These are phyloP conservation scores for Fraxinus cuspidata DNA, from an alignment of 257 asterid genomes.

Conservation along the genomic window DNA sequence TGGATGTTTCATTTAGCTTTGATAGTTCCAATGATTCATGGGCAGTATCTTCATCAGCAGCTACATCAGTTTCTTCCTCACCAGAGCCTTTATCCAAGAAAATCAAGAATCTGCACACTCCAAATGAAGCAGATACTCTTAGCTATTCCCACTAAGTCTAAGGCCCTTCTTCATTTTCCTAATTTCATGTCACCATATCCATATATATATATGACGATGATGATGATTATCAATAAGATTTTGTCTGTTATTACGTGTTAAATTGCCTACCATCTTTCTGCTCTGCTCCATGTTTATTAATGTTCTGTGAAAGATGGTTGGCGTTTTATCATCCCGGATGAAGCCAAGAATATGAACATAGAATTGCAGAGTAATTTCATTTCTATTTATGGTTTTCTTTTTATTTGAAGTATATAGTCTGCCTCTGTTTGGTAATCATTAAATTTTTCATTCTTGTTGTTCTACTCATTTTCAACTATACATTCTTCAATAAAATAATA, in stretches of 20 bases:
- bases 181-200: background rate
- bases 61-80: conserved; percentile 59
- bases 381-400: background rate
- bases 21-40: conserved; percentile 56
- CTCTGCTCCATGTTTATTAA: conserved; percentile 17
- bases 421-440: no score
- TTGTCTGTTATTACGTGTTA: conserved; percentile 25
- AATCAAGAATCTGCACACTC: conserved; percentile 30
- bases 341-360: conserved; percentile 10
- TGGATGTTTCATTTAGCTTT: conserved; percentile 61
- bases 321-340: conserved; percentile 7
- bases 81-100: conserved; percentile 71
- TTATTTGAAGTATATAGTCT: background rate
- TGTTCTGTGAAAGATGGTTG: conserved; percentile 2
- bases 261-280: conserved; percentile 42
- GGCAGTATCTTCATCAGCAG: conserved; percentile 35
- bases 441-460: no score
- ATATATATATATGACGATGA: no score
- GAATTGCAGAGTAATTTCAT: background rate
- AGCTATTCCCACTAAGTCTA: background rate
- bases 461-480: no score
- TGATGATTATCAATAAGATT: background rate
- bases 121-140: background rate
- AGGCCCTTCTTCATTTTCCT: background rate
- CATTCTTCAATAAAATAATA: no score